Evolutionary conservation across 2,329 filamentous ascomycete genomes (phyloP), one percentile per base, ranked within the genome.

Genomic region (Coleophoma eucalyptorum): DNA sequence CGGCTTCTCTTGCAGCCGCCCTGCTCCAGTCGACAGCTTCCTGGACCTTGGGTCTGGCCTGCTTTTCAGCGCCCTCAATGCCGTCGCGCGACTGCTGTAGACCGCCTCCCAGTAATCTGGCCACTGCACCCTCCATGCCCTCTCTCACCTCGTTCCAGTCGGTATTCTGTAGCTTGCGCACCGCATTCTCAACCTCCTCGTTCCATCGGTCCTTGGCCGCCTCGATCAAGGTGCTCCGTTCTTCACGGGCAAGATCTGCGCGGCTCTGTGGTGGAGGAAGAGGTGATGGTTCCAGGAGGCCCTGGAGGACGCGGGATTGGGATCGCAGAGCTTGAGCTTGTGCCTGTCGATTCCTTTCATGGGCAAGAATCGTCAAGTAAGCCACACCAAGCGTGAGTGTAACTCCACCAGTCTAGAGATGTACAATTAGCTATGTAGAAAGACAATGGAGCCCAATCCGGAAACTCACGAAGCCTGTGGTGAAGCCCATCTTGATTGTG

Each of bases 191-290:
- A 34, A 93, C 69, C 68, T 93, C 88, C 46, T 78, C 69, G 67
- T 94, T 93, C 89, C 89, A 93, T 53, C 81, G 75, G 62, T 89
- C 85, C 73, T 93, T 93, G 60, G 85, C 76, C 34, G 81, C 73
- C 64, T 91, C 87, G 49, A 83, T 65, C 46, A 88, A 71, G 44
- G 76, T 75, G 26, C 77, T 75, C 55, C 78, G 73, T 58, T 80
- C 73, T 47, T 78, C 69, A 35, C 74, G 72, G 43, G 76, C 74
- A 37, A 74, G 66, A 61, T 81, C 76, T 41, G 75, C 71, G 42
- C 79, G 72, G 10, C 75, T 75, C 11, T 75, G 78, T 2, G 73
- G 75, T 11, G 76, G 72, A 8, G 71, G 70, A 10, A 72, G 69
- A 19, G 71, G 72, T 52, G 72, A 65, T 33, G 77, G 72, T 58